Conservation (phyloP, 2,329 filamentous ascomycete species). For the Cercospora sp. region DNA sequence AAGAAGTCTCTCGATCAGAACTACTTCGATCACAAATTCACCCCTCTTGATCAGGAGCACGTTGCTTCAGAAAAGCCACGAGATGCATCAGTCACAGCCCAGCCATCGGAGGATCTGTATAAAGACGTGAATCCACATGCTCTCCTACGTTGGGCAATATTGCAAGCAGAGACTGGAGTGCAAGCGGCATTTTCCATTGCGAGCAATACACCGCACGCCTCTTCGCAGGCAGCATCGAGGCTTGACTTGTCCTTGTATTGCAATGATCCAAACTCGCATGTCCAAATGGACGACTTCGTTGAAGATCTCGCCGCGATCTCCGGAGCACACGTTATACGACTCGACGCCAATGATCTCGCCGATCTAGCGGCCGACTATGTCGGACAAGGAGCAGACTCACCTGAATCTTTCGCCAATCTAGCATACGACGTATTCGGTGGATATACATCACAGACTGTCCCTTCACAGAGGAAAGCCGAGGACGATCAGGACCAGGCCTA, state of each 20-base stretch:
- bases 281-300: slow-evolving; percentile 60
- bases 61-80: not conserved
- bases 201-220: slow-evolving; percentile 15
- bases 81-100: not conserved
- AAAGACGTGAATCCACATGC: slow-evolving; percentile 23
- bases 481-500: slow-evolving; percentile 46
- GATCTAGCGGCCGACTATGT: slow-evolving; percentile 69
- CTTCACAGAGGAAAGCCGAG: slow-evolving; percentile 15
- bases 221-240: slow-evolving; percentile 31
- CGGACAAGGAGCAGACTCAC: slow-evolving; percentile 56
- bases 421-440: slow-evolving; percentile 57
- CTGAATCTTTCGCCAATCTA: slow-evolving; percentile 45
- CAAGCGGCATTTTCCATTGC: slow-evolving; percentile 29
- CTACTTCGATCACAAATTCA: slow-evolving; percentile 29
- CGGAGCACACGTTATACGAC: slow-evolving; percentile 64
- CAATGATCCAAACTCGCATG: slow-evolving; percentile 55
- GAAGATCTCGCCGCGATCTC: slow-evolving; percentile 62
- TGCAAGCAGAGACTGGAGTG: slow-evolving; percentile 34
- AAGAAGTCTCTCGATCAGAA: slow-evolving; percentile 24
- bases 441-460: slow-evolving; percentile 34
- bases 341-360: slow-evolving; percentile 70
- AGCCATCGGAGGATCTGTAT: slow-evolving; percentile 16
- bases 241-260: slow-evolving; percentile 49
- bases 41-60: not conserved
- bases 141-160: slow-evolving; percentile 26